phyloP scores from a whole-genome alignment of 2,329 filamentous ascomycete genomes.

The Fusarium solani-melongenae region DNA sequence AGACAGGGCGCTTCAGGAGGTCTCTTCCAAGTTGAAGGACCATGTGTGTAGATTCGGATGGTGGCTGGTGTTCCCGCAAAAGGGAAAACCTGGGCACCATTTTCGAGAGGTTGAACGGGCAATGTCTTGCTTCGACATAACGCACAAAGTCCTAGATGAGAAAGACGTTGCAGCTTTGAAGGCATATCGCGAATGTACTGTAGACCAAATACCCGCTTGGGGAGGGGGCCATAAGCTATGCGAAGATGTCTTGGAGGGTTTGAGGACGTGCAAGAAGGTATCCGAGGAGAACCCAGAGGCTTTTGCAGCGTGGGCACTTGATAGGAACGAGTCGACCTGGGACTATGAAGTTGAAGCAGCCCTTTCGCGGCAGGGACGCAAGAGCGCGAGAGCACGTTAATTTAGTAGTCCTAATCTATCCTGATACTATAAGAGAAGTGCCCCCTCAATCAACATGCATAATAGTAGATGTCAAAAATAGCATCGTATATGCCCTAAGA shows the following conservation, averaged over 20 bases:
- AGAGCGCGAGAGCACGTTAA: no score
- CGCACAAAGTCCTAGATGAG: background rate
- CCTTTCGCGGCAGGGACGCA: no score
- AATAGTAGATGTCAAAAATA: no score
- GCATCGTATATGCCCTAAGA: no score
- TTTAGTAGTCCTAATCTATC: no score
- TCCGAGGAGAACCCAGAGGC: background rate
- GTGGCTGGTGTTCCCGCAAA: background rate
- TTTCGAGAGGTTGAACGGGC: background rate
- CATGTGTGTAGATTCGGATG: background rate
- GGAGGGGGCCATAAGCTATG: background rate
- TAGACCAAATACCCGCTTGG: no score
- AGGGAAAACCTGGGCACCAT: no score
- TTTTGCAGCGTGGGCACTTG: background rate
- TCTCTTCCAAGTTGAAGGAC: background rate
- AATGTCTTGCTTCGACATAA: background rate
- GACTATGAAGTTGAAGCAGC: background rate
- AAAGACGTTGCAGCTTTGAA: background rate
- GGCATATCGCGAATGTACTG: background rate
- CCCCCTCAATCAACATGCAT: no score
- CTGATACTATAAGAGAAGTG: no score
- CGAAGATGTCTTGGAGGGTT: background rate
- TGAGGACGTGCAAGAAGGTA: background rate
- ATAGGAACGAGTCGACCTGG: background rate
- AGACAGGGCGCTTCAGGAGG: accelerated